Base-by-base conservation (phyloP, 176 grass and related monocot species). In the Otatea glauca region DNA sequence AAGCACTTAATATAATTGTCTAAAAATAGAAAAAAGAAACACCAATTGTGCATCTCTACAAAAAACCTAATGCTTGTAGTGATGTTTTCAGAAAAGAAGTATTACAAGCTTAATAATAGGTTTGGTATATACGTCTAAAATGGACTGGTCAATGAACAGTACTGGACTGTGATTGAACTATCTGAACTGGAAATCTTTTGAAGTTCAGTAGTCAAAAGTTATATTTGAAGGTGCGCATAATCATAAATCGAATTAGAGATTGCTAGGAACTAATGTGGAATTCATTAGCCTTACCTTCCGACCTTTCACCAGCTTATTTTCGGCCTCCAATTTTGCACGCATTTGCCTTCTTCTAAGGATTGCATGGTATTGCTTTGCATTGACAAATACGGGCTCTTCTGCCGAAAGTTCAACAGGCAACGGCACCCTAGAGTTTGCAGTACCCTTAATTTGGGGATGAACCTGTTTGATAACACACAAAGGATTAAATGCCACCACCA, bases 311-410 rank as follows among this genome's bases (percentile, higher is more conserved):
- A 94, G 47, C 72, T 95, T 98, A 76, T 98, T 98, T 90, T 98
- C 88, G 53, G 93, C 96, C 88, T 98, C 96, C 85, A 95, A 18
- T 83, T 94, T 98, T 68, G 96, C 96, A 81, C 93, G 93, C 41
- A 86, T 85, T 37, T 98, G 88, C 70, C 96, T 92, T 79, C 96
- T 95, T 67, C 96, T 86, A 65, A 98, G 89, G 41, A 98, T 98
- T 25, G 96, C 96, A 75, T 88, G 84, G 74, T 98, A 98, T 81
- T 98, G 96, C 70, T 98, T 98, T 50, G 96, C 83, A 77, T 98
- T 98, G 49, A 98, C 96, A 92, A 93, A 96, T 48, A 98, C 88
- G 38, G 96, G 96, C 51, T 93, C 92, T 81, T 94, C 93, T 68
- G 83, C 90, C 56, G 81, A 83, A 78, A 89, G 87, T 80, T 98